Conservation (phyloP, 2,329 filamentous ascomycete species). For the Fusarium hainanense region DNA sequence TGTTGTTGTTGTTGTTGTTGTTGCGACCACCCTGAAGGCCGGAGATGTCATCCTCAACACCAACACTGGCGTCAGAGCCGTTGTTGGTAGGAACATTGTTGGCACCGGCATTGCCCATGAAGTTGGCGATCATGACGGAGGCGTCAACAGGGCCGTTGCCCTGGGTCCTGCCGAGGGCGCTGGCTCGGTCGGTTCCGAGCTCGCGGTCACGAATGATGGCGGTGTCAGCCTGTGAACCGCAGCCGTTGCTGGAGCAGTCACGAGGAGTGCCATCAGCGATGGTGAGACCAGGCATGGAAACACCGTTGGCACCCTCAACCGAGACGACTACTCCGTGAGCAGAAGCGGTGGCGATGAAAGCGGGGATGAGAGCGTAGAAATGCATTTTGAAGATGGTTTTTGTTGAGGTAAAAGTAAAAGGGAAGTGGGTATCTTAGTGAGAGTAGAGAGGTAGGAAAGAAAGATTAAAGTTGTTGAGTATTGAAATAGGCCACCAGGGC, state of each 20-base stretch:
- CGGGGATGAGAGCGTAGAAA: slow-evolving; percentile 44
- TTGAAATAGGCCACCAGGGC: slow-evolving; percentile 1
- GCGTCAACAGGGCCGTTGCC: slow-evolving; percentile 69
- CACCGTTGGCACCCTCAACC: slow-evolving; percentile 69
- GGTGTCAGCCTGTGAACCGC: slow-evolving; percentile 76
- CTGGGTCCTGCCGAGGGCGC: slow-evolving; percentile 72
- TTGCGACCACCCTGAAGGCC: slow-evolving; percentile 20
- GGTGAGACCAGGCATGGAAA: slow-evolving; percentile 69
- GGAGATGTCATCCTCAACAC: slow-evolving; percentile 59
- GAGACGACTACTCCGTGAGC: slow-evolving; percentile 69
- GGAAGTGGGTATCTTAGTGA: neutral
- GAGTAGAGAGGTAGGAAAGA: neutral
- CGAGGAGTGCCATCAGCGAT: slow-evolving; percentile 73
- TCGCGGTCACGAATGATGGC: slow-evolving; percentile 73
- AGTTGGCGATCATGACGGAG: slow-evolving; percentile 65
- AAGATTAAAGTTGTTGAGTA: neutral
- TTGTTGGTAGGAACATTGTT: slow-evolving; percentile 51
- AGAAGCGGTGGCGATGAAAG: slow-evolving; percentile 60
- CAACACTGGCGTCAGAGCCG: slow-evolving; percentile 52
- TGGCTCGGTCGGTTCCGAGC: slow-evolving; percentile 62
- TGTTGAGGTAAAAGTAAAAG: neutral
- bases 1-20: slow-evolving; percentile 2
- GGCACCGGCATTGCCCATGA: slow-evolving; percentile 62
- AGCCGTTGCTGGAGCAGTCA: slow-evolving; percentile 70
- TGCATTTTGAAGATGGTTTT: slow-evolving; percentile 44